Evolutionary conservation across 2,329 filamentous ascomycete genomes (phyloP), one percentile per base, ranked within the genome.

Genomic region (Pestalotiopsis sp.): DNA sequence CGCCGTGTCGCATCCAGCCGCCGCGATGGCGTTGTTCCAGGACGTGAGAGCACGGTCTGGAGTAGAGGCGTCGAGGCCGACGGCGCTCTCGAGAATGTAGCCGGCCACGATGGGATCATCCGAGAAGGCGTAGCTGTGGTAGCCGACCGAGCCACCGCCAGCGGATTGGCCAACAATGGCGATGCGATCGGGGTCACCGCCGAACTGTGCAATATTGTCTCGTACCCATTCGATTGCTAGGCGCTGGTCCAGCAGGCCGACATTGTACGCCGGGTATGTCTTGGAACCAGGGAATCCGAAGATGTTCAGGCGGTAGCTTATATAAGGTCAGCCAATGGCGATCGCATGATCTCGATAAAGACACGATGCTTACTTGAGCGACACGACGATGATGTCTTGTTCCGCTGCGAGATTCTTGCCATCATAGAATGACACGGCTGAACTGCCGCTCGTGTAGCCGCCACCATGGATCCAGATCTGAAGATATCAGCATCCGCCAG

Each of bases 211-310:
- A 67, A 79, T 78, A 41, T 78, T 65, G 57, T 83, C 74, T 66
- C 86, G 82, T 3, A 90, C 81, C 88, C 88, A 91, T 72, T 89
- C 79, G 7, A 91, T 77, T 27, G 86, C 86, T 20, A 88, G 78
- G 13, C 85, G 80, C 73, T 90, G 87, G 80, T 84, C 73, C 73
- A 83, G 69, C 71, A 78, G 64, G 75, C 80, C 71, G 79, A 81
- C 68, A 77, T 84, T 71, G 4, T 75, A 75, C 69, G 89, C 87
- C 76, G 83, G 23, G 81, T 38, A 62, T 13, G 66, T 56, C 17
- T 49, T 27, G 25, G 45, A 45, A 27, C 65, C 65, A 6, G 66
- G 66, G 23, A 67, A 67, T 17, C 66, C 66, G 38, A 67, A 67
- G 14, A 67, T 67, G 58, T 62, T 67, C 14, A 67, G 36, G 14